phyloP scores from a whole-genome alignment of 495 filamentous ascomycete species.

The Amorphotheca resinae region DNA sequence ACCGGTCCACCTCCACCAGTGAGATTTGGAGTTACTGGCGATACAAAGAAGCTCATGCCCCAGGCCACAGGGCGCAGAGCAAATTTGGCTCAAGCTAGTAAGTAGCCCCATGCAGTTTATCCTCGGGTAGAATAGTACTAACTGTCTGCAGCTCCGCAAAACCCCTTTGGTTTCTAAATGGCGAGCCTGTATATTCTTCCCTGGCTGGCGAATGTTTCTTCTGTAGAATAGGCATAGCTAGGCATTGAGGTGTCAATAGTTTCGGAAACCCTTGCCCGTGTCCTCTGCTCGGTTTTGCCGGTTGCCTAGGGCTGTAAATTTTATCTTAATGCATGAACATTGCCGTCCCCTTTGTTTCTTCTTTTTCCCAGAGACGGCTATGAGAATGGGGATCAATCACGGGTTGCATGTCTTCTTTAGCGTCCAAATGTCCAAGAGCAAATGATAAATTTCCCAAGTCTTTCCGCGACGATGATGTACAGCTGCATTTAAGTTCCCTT shows the following conservation, averaged over 20 bases:
- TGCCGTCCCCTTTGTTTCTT: too few species aligned
- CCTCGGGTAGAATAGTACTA: constrained; percentile 13
- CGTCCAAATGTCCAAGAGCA: too few species aligned
- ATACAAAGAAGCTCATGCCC: constrained; percentile 63
- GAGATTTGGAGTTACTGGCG: constrained; percentile 66
- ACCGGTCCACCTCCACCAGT: constrained; percentile 89
- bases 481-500: too few species aligned
- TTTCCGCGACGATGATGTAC: too few species aligned
- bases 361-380: too few species aligned
- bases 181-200: constrained; percentile 6
- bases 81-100: constrained; percentile 89
- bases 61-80: constrained; percentile 85
- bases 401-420: too few species aligned
- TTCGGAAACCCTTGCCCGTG: too few species aligned
- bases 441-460: too few species aligned
- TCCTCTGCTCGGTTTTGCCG: too few species aligned
- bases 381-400: too few species aligned
- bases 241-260: constrained; percentile 16
- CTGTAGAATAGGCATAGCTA: constrained; percentile 18
- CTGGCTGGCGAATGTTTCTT: constrained; percentile 11
- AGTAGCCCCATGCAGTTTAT: constrained; percentile 32
- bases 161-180: constrained; percentile 78
- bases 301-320: too few species aligned
- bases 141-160: constrained; percentile 58
- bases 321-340: too few species aligned